phyloP scores from a whole-genome alignment of 2,329 filamentous ascomycete genomes.

The Sordariomycetes sp. region DNA sequence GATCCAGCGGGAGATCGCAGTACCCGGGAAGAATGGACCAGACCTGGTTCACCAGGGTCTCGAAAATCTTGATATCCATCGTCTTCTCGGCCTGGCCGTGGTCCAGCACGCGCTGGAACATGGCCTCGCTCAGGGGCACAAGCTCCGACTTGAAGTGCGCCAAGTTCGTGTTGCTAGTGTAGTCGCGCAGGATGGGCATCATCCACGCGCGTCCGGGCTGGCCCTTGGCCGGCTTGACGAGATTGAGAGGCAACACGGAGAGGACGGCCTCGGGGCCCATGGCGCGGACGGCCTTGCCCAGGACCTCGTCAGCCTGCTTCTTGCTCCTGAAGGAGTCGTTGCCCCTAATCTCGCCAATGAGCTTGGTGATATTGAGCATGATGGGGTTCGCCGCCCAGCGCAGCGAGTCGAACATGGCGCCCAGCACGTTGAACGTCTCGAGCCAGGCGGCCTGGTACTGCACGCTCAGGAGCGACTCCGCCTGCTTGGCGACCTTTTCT shows the following conservation, averaged over 20 bases:
- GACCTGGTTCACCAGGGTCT: slow-evolving; percentile 88
- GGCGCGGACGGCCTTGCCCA: slow-evolving; percentile 75
- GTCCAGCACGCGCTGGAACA: slow-evolving; percentile 81
- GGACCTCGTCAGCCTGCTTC: slow-evolving; percentile 84
- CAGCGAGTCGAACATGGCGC: slow-evolving; percentile 74
- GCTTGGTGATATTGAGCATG: slow-evolving; percentile 60
- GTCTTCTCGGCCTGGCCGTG: slow-evolving; percentile 76
- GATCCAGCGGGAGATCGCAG: slow-evolving; percentile 80
- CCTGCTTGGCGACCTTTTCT: slow-evolving; percentile 63
- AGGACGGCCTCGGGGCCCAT: slow-evolving; percentile 85
- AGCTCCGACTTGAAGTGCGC: slow-evolving; percentile 77
- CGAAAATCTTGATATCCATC: slow-evolving; percentile 94
- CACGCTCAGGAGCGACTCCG: slow-evolving; percentile 66
- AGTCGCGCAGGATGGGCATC: slow-evolving; percentile 79
- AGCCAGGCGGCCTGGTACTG: slow-evolving; percentile 92
- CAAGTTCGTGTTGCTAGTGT: slow-evolving; percentile 77
- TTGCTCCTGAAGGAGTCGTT: slow-evolving; percentile 86
- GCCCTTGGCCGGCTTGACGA: slow-evolving; percentile 61
- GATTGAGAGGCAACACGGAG: slow-evolving; percentile 71
- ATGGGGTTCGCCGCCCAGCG: slow-evolving; percentile 76
- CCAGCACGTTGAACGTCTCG: slow-evolving; percentile 83
- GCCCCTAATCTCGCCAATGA: slow-evolving; percentile 73
- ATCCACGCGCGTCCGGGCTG: slow-evolving; percentile 88
- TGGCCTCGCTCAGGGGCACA: slow-evolving; percentile 74
- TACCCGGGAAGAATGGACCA: slow-evolving; percentile 93